Percentiles rank a stretch among this genome's conserved stretches.
Conservation (phyloP, 2,329 filamentous ascomycete genomes). For the Tolypocladium amazonense region DNA sequence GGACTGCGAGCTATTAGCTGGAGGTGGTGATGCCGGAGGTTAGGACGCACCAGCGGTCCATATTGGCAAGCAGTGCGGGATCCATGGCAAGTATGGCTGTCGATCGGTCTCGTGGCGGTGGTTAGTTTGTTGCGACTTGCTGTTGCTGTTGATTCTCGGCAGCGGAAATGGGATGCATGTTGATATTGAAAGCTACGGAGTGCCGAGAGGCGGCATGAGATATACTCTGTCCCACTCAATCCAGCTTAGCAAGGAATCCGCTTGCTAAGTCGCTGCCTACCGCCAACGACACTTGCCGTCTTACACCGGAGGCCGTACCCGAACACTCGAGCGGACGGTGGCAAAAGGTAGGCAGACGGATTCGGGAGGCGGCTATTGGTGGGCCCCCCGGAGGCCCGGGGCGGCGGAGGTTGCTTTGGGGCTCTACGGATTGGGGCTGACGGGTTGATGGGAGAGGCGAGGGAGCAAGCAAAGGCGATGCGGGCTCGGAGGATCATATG, state of each 20-base stretch:
- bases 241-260: background rate
- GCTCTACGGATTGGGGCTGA: too few relatives aligned
- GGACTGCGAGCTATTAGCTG: constrained; percentile 19
- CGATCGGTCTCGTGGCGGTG: background rate
- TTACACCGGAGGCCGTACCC: background rate
- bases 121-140: background rate
- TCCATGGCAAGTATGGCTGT: constrained; percentile 15
- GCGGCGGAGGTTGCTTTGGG: background rate
- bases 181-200: background rate
- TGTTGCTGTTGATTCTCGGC: background rate
- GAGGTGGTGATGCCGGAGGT: background rate
- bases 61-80: constrained; percentile 16
- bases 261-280: background rate
- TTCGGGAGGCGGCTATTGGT: background rate
- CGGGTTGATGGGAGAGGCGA: too few relatives aligned
- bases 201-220: background rate
- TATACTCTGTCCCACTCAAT: background rate
- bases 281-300: background rate
- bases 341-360: background rate
- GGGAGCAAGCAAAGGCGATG: too few relatives aligned
- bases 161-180: background rate
- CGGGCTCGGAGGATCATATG: too few relatives aligned
- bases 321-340: too few relatives aligned
- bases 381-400: background rate
- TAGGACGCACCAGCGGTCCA: constrained; percentile 24